Conservation (phyloP, 805 yeast genomes). For the Scheffersomyces coipomensis region DNA sequence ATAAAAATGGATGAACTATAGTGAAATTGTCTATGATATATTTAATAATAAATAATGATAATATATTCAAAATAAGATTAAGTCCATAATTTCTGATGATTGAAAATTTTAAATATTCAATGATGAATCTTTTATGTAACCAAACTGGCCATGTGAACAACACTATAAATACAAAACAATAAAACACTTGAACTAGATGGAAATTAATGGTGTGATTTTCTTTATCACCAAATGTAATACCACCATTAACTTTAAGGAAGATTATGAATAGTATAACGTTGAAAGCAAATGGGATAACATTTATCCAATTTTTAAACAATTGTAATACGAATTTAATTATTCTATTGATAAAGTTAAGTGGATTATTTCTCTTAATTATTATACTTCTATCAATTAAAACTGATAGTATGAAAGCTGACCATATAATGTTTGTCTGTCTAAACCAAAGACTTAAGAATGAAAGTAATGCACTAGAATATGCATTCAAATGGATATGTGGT, state of each 20-base stretch:
- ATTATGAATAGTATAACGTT: slow-evolving; percentile 53
- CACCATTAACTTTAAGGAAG: slow-evolving; percentile 69
- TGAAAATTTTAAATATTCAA: slow-evolving; percentile 33
- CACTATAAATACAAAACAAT: slow-evolving; percentile 64
- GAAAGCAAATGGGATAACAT: slow-evolving; percentile 47
- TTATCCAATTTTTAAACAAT: slow-evolving; percentile 15
- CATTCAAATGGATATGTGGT: slow-evolving; percentile 14
- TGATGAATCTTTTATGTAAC: slow-evolving; percentile 46
- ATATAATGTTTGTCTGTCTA: slow-evolving; percentile 88
- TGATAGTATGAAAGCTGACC: slow-evolving; percentile 67
- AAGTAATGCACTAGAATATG: slow-evolving; percentile 45
- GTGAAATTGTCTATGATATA: slow-evolving; percentile 59
- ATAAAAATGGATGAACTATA: slow-evolving; percentile 80
- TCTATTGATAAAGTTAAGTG: slow-evolving; percentile 14
- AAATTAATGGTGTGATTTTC: slow-evolving; percentile 71
- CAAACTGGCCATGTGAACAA: slow-evolving; percentile 76
- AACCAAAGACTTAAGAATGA: slow-evolving; percentile 68
- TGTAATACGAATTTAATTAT: slow-evolving; percentile 11
- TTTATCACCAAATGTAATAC: slow-evolving; percentile 90
- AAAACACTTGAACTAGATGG: slow-evolving; percentile 80
- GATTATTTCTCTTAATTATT: not conserved
- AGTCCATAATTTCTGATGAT: slow-evolving; percentile 18
- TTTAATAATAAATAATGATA: slow-evolving; percentile 30
- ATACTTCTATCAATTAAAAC: slow-evolving; percentile 50
- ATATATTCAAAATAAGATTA: slow-evolving; percentile 14